A percentile compares a stretch with the other conserved stretches of the same genome.
Conservation (phyloP, 495 filamentous ascomycete species). For the Astrothelium macrocarpum region DNA sequence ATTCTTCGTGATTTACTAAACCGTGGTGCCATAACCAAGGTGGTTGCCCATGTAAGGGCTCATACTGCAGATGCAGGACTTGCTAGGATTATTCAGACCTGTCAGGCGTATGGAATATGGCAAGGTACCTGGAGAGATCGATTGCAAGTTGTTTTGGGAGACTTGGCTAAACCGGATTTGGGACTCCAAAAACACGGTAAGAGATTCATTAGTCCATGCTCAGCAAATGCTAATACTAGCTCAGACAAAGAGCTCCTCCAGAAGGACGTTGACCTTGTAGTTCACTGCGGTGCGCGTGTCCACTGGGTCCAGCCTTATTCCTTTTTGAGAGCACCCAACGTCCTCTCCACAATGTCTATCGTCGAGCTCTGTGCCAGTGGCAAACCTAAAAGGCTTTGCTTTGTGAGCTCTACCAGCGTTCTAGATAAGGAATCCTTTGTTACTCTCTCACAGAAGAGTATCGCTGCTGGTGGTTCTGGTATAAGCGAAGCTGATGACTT, state of each 20-base stretch:
- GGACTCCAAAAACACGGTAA: slow-evolving; percentile 64
- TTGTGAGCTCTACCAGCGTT: slow-evolving; percentile 77
- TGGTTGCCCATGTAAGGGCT: slow-evolving; percentile 73
- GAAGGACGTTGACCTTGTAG: slow-evolving; percentile 61
- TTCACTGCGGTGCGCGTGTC: slow-evolving; percentile 75
- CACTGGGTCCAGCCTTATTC: slow-evolving; percentile 83
- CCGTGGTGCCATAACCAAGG: slow-evolving; percentile 48
- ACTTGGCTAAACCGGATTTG: slow-evolving; percentile 60
- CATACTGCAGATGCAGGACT: slow-evolving; percentile 44
- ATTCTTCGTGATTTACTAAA: slow-evolving; percentile 66
- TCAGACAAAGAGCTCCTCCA: not conserved
- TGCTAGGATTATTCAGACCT: slow-evolving; percentile 40
- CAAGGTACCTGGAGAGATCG: slow-evolving; percentile 52
- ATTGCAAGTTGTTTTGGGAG: slow-evolving; percentile 59
- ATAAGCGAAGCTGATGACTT: slow-evolving; percentile 58
- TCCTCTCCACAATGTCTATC: slow-evolving; percentile 67
- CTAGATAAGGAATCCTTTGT: slow-evolving; percentile 78
- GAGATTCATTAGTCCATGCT: slow-evolving; percentile 12
- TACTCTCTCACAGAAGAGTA: slow-evolving; percentile 53
- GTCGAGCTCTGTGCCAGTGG: slow-evolving; percentile 66
- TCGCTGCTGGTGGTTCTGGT: slow-evolving; percentile 41
- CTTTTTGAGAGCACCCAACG: slow-evolving; percentile 66
- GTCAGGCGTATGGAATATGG: slow-evolving; percentile 74
- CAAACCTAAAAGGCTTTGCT: slow-evolving; percentile 70
- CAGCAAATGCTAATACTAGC: not conserved